Evolutionary conservation across 2,329 filamentous ascomycete species (phyloP), one percentile per base, ranked within the genome.

Genomic region (Nemania diffusa): DNA sequence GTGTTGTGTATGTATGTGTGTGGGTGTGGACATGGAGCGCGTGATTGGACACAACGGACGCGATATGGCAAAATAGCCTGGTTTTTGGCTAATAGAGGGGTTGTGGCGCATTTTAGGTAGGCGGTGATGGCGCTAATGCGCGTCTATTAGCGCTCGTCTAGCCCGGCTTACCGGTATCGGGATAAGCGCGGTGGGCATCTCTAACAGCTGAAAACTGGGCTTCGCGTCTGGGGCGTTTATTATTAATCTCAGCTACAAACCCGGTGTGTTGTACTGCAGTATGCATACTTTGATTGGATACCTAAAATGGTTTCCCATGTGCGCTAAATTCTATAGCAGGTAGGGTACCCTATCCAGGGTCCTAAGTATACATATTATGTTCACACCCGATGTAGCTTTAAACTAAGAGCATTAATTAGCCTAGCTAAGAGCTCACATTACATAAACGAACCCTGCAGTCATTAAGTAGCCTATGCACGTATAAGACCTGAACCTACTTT

Each of bases 101-200:
- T 13, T 42, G 60, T 37, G 27, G 37, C 13, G 15, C 34, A 1
- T 50, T 70, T 67, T 44, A 40, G 68, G 69, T 46, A 71, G 68
- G 69, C 69, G 68, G 67, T 71, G 64, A 57, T 40, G 32, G 57
- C 64, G 63, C 53, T 62, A 58, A 51, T 8, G 5, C 58, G 63
- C 64, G 44, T 62, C 57, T 67, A 26, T 42, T 37, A 8, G 40
- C 62, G 64, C 48, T 34, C 48, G 51, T 40, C 53, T 62, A 46
- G 26, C 26, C 15, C 20, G 17, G 26, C 13, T 4, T 46, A 46
- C 17, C n/a, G 34, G 13, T 1, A 20, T 6, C 5, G 9, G 9
- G 20, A 34, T 44, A 59, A 20, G 48, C 62, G 48, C 40, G 42
- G 8, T 32, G 32, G 32, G 52, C 22, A 13, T 34, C 22, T 51